These are phyloP conservation scores for Achaetomium macrosporum DNA, from an alignment of 2,329 filamentous ascomycete species.

Conservation along the genomic window DNA sequence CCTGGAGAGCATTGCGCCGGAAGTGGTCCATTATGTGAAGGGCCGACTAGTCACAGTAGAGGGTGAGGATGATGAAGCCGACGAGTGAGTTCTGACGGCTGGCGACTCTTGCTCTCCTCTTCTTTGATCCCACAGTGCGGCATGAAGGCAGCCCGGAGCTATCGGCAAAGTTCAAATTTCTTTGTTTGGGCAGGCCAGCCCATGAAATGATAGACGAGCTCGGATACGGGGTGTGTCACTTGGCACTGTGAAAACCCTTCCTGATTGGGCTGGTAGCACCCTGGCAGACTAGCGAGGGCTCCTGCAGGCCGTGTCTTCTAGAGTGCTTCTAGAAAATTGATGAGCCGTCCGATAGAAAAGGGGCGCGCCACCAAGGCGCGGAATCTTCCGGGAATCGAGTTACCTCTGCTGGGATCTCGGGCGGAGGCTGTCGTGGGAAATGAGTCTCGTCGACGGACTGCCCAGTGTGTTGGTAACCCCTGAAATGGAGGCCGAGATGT, in stretches of 20 bases:
- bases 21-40: conserved; percentile 71
- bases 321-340: conserved; percentile 10
- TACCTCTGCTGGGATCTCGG: not conserved
- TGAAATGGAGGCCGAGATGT: not conserved
- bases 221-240: not conserved
- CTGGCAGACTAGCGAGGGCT: not conserved
- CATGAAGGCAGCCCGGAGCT: no score
- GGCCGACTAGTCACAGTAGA: conserved; percentile 43
- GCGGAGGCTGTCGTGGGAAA: not conserved
- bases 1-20: conserved; percentile 70
- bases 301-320: conserved; percentile 1
- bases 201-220: no score
- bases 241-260: not conserved
- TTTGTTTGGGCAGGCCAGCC: no score
- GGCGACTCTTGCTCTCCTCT: not conserved
- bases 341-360: not conserved
- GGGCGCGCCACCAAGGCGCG: conserved; percentile 1
- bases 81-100: not conserved
- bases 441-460: not conserved
- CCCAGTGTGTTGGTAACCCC: not conserved
- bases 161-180: no score
- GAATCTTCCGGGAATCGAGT: not conserved
- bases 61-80: conserved; percentile 4
- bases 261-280: not conserved
- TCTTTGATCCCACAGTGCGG: no score